Conservation (phyloP, 2,329 filamentous ascomycete genomes). For the Ascochyta lentis region DNA sequence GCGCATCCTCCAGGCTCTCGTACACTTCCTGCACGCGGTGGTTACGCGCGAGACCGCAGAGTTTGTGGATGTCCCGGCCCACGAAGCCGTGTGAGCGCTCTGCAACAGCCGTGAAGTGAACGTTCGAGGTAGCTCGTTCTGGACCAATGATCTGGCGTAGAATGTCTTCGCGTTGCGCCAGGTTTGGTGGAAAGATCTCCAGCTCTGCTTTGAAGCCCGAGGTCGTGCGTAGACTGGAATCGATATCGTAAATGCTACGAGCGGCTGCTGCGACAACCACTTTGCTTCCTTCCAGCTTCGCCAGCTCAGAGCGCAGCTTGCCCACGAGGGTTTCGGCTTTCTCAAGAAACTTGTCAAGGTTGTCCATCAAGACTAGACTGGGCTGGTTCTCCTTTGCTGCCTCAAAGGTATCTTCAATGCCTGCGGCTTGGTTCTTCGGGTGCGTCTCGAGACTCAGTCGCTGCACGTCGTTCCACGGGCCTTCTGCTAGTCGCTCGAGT, state of each 20-base stretch:
- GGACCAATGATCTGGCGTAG: conserved; percentile 56
- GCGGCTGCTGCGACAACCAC: conserved; percentile 80
- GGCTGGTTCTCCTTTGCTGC: conserved; percentile 73
- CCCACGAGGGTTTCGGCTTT: conserved; percentile 40
- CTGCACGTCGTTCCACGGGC: conserved; percentile 74
- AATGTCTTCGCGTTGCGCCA: conserved; percentile 74
- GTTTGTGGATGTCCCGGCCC: conserved; percentile 73
- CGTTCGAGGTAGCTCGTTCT: conserved; percentile 60
- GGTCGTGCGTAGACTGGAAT: conserved; percentile 69
- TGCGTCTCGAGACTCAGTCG: conserved; percentile 60
- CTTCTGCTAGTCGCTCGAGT: conserved; percentile 68
- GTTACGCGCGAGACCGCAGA: conserved; percentile 64
- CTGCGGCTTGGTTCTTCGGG: conserved; percentile 56
- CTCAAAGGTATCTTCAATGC: conserved; percentile 72
- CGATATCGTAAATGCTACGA: conserved; percentile 74
- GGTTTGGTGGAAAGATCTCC: conserved; percentile 78
- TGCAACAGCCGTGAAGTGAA: conserved; percentile 63
- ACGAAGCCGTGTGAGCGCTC: conserved; percentile 88
- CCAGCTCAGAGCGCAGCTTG: conserved; percentile 48
- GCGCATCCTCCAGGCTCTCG: conserved; percentile 26
- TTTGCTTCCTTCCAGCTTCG: conserved; percentile 60
- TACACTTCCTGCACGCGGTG: conserved; percentile 33
- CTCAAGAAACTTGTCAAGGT: conserved; percentile 68
- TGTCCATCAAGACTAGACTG: conserved; percentile 80
- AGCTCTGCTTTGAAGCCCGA: conserved; percentile 72